Evolutionary conservation across 2,329 filamentous ascomycete genomes (phyloP), one percentile per base, ranked within the genome.

Genomic region (Penicillium psychrosexuale): DNA sequence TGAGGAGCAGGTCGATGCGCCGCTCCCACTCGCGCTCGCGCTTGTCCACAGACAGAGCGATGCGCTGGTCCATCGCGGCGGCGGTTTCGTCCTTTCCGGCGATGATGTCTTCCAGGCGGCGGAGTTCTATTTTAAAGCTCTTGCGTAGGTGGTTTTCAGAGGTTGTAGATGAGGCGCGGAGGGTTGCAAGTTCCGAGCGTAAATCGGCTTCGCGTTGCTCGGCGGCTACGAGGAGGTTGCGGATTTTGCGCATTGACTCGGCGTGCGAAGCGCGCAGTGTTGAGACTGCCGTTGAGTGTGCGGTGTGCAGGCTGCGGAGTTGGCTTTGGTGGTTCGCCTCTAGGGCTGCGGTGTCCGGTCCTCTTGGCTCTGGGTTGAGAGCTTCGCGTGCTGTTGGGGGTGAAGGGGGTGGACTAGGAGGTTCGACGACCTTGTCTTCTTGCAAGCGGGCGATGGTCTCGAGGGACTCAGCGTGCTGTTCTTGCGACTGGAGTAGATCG

Each of bases 1-100:
- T 71, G 11, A 77, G 69, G 8, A 77, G 59, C 12, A 75, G 56
- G 45, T 77, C 69, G 3, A 76, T 65, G 5, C 75, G 70, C 0
- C 70, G 65, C 53, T 75, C 69, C 75, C 75, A 78, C 50, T 75
- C 73, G 24, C 70, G 69, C 60, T 78, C 75, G 33, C 75, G 69
- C 58, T 73, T 75, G 45, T 76, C 72, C 13, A 76, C 67, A 0
- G 73, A 73, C 43, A 67, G 63, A 9, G 72, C 69, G 48, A 78
- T 73, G 36, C 72, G 70, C 51, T 68, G 61, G 56, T 77, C 75
- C 17, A 77, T 49, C 3, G 70, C 73, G 0, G 65, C 66, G 15
- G 74, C 66, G 2, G 73, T 67, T 42, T 75, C 72, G n/a, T 76
- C 72, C 51, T 76, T 77, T 1, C 67, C 66, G 12, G 70, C 67